Conservation (phyloP, 2,329 filamentous ascomycete genomes). For the Conoideocrella luteorostrata region DNA sequence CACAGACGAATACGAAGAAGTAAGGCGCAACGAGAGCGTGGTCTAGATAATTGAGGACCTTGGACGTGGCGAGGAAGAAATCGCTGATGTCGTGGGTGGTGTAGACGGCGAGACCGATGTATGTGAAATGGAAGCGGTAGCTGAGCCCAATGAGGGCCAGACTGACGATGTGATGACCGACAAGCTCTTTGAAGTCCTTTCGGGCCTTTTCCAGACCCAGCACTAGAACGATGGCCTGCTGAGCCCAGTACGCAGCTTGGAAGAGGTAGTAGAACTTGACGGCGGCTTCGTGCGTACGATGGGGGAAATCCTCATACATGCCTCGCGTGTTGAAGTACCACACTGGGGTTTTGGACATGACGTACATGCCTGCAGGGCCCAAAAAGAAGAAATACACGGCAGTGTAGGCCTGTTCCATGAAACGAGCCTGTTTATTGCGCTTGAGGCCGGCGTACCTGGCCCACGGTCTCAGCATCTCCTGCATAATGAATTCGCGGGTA, state of each 20-base stretch:
- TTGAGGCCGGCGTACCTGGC: slow-evolving; percentile 65
- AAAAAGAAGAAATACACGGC: slow-evolving; percentile 82
- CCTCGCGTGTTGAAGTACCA: slow-evolving; percentile 92
- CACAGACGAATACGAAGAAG: slow-evolving; percentile 72
- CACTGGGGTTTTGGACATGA: slow-evolving; percentile 85
- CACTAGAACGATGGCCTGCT: slow-evolving; percentile 83
- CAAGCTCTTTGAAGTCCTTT: slow-evolving; percentile 92
- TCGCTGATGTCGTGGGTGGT: slow-evolving; percentile 92
- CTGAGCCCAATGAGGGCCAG: slow-evolving; percentile 75
- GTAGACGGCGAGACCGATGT: slow-evolving; percentile 89
- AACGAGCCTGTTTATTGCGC: slow-evolving; percentile 75
- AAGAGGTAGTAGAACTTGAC: slow-evolving; percentile 98
- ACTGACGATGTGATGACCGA: slow-evolving; percentile 86
- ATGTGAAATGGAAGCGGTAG: slow-evolving; percentile 95
- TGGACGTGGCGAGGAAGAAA: slow-evolving; percentile 92
- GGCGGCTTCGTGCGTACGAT: slow-evolving; percentile 67
- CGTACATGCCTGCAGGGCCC: slow-evolving; percentile 77
- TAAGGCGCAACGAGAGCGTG: slow-evolving; percentile 72
- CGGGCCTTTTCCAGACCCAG: slow-evolving; percentile 86
- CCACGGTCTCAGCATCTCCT: slow-evolving; percentile 73
- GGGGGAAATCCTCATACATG: slow-evolving; percentile 88
- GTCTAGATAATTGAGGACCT: slow-evolving; percentile 86
- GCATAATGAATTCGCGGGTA: slow-evolving; percentile 94
- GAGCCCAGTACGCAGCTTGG: slow-evolving; percentile 90
- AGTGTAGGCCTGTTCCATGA: slow-evolving; percentile 96